Evolutionary conservation across 768 basidiomycete genomes (phyloP), one percentile per base, ranked within the genome.

Genomic region (Amanita brunnescens): DNA sequence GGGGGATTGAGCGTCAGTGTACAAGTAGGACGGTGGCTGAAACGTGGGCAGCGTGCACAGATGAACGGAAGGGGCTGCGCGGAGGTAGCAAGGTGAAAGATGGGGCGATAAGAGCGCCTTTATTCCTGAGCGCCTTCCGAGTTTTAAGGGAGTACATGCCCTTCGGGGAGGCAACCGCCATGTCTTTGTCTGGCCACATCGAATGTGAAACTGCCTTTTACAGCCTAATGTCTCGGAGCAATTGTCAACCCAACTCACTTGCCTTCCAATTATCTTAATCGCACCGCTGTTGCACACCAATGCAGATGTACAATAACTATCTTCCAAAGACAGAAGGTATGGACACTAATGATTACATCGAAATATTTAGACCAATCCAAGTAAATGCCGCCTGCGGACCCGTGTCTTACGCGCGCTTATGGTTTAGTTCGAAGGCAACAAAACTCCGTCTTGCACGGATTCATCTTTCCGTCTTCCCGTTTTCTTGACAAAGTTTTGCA

Each of bases 401-500:
- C n/a, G n/a, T n/a, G n/a, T n/a, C n/a, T n/a, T 35, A 34, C 10
- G 21, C 45, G 18, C 44, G 33, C 4, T 23, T n/a, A n/a, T n/a
- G n/a, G n/a, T n/a, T n/a, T 47, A 16, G 35, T 38, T 41, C 20
- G 13, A 41, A 29, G 38, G 38, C n/a, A 23, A 30, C 10, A 14
- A 16, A 40, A 7, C 30, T 20, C 50, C 50, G 50, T 29, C 33
- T 30, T 51, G 6, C 23, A 47, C 57, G 4, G 64, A 59, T 24
- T 84, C 85, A 47, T 83, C 81, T 45, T 71, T 59, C 53, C 83
- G 72, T 43, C 79, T 63, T 6, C 77, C 82, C 46, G 81, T 77
- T 18, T 78, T 61, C 65, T 91, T 91, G 12, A 71, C 68, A 59
- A 91, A 91, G 35, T 70, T 69, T 51, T 71, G 58, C 90, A 92